Base-by-base conservation (phyloP, 2,329 filamentous ascomycete genomes). In the Magnaporthales sp. region DNA sequence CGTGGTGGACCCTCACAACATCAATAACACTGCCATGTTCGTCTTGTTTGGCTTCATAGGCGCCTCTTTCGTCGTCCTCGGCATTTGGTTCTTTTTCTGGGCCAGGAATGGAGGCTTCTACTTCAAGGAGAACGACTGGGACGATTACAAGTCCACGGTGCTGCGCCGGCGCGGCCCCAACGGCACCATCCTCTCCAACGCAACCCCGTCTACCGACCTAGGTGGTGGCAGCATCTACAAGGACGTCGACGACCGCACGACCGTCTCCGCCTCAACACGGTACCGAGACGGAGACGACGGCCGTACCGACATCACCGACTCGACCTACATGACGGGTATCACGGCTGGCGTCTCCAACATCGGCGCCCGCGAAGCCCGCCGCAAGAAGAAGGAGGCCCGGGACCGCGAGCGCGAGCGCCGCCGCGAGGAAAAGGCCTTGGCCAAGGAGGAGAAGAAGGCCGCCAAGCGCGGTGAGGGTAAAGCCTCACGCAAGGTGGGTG, bases 81-180 rank as follows among this genome's bases (percentile, higher is more conserved):
- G 84, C 27, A 92, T 98, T 74, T 99, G 95, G 93, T 97, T 99
- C 84, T 98, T 99, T 85, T 96, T 96, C 84, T 96, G 92, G 91
- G 94, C 94, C 67, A 94, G 91, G 79, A 97, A 98, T 72, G 95
- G 95, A 69, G 95, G 95, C 15, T 97, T 98, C 80, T 81, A 91
- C 70, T 98, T 93, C 83, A 85, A 85, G 62, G 81, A 96, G 69
- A 83, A 87, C 46, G 95, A 99, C 78, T 99, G 95, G 94, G 94
- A 98, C 6, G 95, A 99, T 74, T 99, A 99, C 86, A 98, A 98
- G 77, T 90, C 91, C 1, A 97, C 94, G 0, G 95, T 99, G 1
- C 79, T 99, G 62, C 86, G 95, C 58, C 90, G 93, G 66, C 93
- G 90, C 73, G 93, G 93, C 0, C 92, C 93, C 5, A 93, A 97